phyloP scores from a whole-genome alignment of 257 asterid species.

The Nicotiana otophora region DNA sequence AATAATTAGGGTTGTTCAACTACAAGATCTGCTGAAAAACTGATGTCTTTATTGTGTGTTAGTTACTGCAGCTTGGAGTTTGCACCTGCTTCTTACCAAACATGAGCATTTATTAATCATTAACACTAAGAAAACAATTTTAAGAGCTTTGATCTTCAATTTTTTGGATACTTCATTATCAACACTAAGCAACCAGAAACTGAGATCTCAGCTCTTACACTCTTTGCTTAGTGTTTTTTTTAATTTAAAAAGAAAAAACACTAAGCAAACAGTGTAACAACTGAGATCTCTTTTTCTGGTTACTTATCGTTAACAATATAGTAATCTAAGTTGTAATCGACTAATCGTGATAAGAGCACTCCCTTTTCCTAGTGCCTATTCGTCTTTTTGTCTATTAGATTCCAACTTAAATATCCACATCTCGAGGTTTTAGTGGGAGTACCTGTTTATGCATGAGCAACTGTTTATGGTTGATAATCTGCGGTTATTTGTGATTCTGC shows the following conservation, averaged over 20 bases:
- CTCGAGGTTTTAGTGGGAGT: background rate
- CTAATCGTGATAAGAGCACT: background rate
- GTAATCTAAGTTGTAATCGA: background rate
- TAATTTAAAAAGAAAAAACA: no score
- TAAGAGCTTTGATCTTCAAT: background rate
- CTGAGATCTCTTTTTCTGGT: background rate
- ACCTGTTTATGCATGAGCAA: background rate
- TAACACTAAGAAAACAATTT: background rate
- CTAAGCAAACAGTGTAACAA: background rate
- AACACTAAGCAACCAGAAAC: background rate
- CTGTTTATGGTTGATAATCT: constrained; percentile 5
- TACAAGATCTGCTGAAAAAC: background rate
- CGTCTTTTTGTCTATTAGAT: background rate
- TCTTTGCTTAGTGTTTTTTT: no score
- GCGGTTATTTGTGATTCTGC: constrained; percentile 11
- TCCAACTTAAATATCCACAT: background rate
- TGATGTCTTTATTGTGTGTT: background rate
- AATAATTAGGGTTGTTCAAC: background rate
- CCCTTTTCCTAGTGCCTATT: background rate
- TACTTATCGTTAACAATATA: background rate
- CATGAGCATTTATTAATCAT: background rate
- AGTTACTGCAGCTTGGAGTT: background rate
- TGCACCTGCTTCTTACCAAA: background rate
- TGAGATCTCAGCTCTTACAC: no score
- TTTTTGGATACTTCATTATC: background rate